Percentiles rank a stretch among this genome's conserved stretches.
Evolutionary conservation across 345 rosid genomes (phyloP).

Genomic region (Bruguiera sexangula): DNA sequence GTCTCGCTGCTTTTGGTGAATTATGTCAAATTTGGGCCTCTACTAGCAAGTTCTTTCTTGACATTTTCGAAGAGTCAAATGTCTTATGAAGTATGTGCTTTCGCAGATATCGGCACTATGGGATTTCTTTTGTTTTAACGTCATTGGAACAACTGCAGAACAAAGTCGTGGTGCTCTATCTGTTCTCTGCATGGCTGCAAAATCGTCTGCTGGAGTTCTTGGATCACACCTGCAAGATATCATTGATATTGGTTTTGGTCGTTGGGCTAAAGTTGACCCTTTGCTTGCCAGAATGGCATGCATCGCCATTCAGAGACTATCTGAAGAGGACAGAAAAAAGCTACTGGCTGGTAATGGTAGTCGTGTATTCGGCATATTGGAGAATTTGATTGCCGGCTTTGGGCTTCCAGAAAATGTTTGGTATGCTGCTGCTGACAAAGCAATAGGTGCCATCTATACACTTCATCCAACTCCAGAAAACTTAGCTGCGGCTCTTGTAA

Average conservation of each 20-base stretch:
- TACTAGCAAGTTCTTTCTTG: not conserved
- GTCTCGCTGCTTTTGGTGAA: not conserved
- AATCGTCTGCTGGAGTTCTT: constrained; percentile 67
- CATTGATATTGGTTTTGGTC: constrained; percentile 97
- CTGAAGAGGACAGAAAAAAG: constrained; percentile 75
- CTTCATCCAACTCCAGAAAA: constrained; percentile 92
- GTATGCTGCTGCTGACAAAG: constrained; percentile 93
- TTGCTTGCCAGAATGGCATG: constrained; percentile 92
- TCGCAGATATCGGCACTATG: constrained; percentile 84
- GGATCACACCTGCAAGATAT: constrained; percentile 90
- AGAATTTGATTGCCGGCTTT: constrained; percentile 70
- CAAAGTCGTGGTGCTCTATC: constrained; percentile 93
- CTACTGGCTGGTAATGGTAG: constrained; percentile 67
- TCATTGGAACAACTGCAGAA: constrained; percentile 81
- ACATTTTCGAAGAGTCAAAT: not conserved
- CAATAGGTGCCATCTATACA: constrained; percentile 67
- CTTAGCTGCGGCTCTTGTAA: constrained; percentile 62
- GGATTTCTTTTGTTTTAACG: constrained; percentile 96
- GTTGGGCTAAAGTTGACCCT: constrained; percentile 97
- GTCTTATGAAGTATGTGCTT: constrained; percentile 9
- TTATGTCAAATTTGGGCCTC: not conserved
- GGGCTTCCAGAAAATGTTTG: constrained; percentile 87
- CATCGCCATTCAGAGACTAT: constrained; percentile 78
- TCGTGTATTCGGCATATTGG: constrained; percentile 67
- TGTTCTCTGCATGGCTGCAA: constrained; percentile 97